A percentile compares a stretch with the other conserved stretches of the same genome.
Evolutionary conservation across 768 basidiomycete species (phyloP).

Genomic region (Suillus subluteus): DNA sequence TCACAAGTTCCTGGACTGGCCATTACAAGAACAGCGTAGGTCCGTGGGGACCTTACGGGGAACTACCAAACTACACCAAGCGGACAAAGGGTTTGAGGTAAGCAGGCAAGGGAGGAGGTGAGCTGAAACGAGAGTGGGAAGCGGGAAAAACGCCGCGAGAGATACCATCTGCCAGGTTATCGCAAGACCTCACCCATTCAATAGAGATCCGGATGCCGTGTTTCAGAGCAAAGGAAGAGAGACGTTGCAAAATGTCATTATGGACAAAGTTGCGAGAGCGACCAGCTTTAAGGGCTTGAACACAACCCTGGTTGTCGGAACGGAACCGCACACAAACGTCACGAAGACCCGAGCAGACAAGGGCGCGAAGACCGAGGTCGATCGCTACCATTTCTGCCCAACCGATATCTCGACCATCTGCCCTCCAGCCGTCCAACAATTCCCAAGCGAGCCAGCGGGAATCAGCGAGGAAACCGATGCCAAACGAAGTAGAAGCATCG

Average conservation of each 20-base stretch:
- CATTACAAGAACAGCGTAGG: background rate
- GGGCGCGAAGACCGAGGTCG: slow-evolving; percentile 41
- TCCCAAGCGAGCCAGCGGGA: slow-evolving; percentile 45
- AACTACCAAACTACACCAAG: slow-evolving; percentile 4
- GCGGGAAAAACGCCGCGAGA: slow-evolving; percentile 38
- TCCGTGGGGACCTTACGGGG: background rate
- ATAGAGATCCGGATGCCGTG: slow-evolving; percentile 8
- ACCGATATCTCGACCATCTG: slow-evolving; percentile 36
- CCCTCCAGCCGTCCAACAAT: slow-evolving; percentile 35
- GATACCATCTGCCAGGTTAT: slow-evolving; percentile 43
- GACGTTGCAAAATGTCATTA: slow-evolving; percentile 10
- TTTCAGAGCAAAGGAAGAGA: slow-evolving; percentile 1
- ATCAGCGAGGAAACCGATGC: slow-evolving; percentile 43
- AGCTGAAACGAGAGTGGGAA: slow-evolving; percentile 13
- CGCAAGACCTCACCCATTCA: slow-evolving; percentile 11
- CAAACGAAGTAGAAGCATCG: slow-evolving; percentile 44
- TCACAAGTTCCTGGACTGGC: background rate
- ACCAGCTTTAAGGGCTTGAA: slow-evolving; percentile 19
- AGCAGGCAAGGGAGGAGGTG: slow-evolving; percentile 10
- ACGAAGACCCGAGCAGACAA: slow-evolving; percentile 26
- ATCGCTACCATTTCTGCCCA: slow-evolving; percentile 52
- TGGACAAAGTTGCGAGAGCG: slow-evolving; percentile 2
- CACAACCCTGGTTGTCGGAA: slow-evolving; percentile 47
- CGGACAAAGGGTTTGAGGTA: slow-evolving; percentile 8
- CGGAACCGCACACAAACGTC: slow-evolving; percentile 33